Evolutionary conservation across 345 rosid species (phyloP), one percentile per base, ranked within the genome.

Genomic region (Brassica cretica): DNA sequence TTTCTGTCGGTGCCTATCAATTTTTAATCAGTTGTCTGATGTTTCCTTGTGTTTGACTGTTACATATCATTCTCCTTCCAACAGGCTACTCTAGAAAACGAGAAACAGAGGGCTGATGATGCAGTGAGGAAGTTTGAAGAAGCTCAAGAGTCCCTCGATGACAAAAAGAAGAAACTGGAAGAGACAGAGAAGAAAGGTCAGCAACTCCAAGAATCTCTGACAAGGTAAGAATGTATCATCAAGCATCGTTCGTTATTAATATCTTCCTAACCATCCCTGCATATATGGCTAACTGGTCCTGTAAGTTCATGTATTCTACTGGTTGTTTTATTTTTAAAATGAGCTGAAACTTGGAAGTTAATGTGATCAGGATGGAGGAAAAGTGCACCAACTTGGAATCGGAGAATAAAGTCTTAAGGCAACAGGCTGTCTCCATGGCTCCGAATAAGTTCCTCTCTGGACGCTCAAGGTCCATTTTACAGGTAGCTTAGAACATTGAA

Each of bases 391-490:
- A 93, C 72, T 73, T 89, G 68, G 97, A 89, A 82, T 93, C 98
- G 37, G 97, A 91, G 82, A 91, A 91, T 79, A 85, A 88, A 88
- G 98, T 93, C n/a, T 86, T 93, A 53, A 82, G 97, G 44, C 98
- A 93, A 80, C 98, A 93, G 80, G 97, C 95, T 59, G 92, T 93
- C 66, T 88, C 97, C 29, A 86, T 93, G 87, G 87, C 98, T 64
- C 93, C 98, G 32, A 93, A 88, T 66, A 91, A 89, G 84, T 89
- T 89, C 79, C 92, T 93, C 73, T 91, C 97, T 27, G 93, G 93
- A 21, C 94, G 98, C 66, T 91, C 96, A 68, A 88, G 97, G 84
- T 93, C 98, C 64, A 88, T 85, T 66, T 66, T 93, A 83, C 96
- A 89, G 96, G 97, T 93, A 84, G 46, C 0, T 16, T 11, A 8